A percentile compares a stretch with the other conserved stretches of the same genome.
Conservation (phyloP, 306 rosid genomes). For the Cucumis sativus region Cucumber_9930_V3 NC_026660.2:21424501-21425000, state of each 20-base stretch:
- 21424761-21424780: too few species aligned
- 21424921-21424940: conserved; percentile 13
- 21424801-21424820: not conserved
- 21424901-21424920: conserved; percentile 29
- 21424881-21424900: conserved; percentile 6
- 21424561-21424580: not conserved
- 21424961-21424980: conserved; percentile 30
- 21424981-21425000: conserved; percentile 13
- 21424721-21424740: too few species aligned
- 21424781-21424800: too few species aligned
- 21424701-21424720: too few species aligned
- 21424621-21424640: too few species aligned
- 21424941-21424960: conserved; percentile 25
- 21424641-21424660: too few species aligned
- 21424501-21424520: too few species aligned
- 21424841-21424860: conserved; percentile 23
- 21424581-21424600: too few species aligned
- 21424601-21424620: too few species aligned
- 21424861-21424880: conserved; percentile 6
- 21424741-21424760: too few species aligned
- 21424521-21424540: not conserved
- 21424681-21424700: too few species aligned
- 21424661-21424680: too few species aligned
- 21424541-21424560: not conserved
- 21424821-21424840: conserved; percentile 22